Evolutionary conservation across 805 yeast genomes (phyloP), one percentile per base, ranked within the genome.

Genomic region (Starmerella etchellsii): DNA sequence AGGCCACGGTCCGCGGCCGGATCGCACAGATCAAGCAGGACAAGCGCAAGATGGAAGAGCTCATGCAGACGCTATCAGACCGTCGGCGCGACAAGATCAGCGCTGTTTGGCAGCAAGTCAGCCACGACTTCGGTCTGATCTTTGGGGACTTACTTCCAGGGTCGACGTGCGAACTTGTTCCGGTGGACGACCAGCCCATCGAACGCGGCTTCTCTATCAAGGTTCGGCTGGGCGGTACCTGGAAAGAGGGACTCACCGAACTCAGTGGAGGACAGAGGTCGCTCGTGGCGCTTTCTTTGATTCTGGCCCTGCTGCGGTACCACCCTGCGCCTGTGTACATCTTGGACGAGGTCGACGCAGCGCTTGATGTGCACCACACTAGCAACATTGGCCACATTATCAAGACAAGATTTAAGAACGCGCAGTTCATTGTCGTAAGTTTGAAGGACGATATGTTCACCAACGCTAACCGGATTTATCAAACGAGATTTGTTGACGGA

Each of bases 291-390:
- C 65, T 91, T 42, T 82, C 97, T 3, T 67, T 88, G 52, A 91
- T 91, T 52, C 71, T 88, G 75, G 95, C 97, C 0, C 67, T 91
- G 46, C 66, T 91, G 37, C 94, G 85, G 59, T 88, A 81, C 67
- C 83, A 85, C 59, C 99, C 99, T 4, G 98, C 99, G 1, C 98
- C 98, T 7, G 82, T 91, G 94, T 91, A 91, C 56, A 88, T 91
- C 51, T 66, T 91, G 43, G 98, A 91, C 62, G 98, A 91, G 63
- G 96, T 91, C 29, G 98, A 91, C 64, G 98, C 99, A 1, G 99
- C 99, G 1, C 69, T 91, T 49, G 99, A 91, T 67, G 70, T 88
- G 49, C 82, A 93, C 44, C 99, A 91, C 58, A 91, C 99, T 1
- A 97, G 91, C 60, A 91, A 91, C 55, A 91, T 91, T 54, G 99